Base-by-base conservation (phyloP, 768 basidiomycete species). In the Russula brevipes region DNA sequence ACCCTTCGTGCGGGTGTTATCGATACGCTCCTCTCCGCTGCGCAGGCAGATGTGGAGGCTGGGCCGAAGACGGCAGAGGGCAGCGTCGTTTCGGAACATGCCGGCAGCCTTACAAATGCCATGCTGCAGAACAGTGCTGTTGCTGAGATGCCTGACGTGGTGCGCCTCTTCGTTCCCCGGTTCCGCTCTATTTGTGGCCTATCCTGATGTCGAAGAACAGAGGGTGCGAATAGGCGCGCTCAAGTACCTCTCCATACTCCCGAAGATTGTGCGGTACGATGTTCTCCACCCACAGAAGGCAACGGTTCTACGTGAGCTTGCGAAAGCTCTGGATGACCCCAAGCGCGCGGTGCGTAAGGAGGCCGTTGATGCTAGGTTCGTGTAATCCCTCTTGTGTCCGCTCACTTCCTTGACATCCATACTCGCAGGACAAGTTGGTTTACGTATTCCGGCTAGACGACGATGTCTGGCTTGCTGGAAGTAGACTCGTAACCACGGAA, bases 311-410 rank as follows among this genome's bases (percentile, higher is more conserved):
- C 85, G 85, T 42, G 86, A 88, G 63, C 78, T 99, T 33, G 87
- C 81, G 0, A 84, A 80, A 64, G 83, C 81, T 4, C 74, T 98
- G 52, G 97, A 98, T 71, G 97, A 98, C 75, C 91, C 91, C n/a
- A 89, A 87, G 71, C 79, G 89, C 62, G 75, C 76, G 2, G 94
- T 99, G 8, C 80, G 97, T 57, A 87, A 84, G 69, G 91, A 90
- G 69, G 96, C 94, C 1, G 97, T 98, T 3, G 86, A 93, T 68
- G 88, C 93, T 39, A 70, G 88, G 81, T 80, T 24, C 9, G 63
- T 60, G 41, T 41, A 14, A 16, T 33, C 30, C 19, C 52, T 9
- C 1, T 12, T 52, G 11, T 55, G 5, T 2, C 12, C 42, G 31
- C 38, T 24, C n/a, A 8, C 39, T 44, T 7, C 4, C 59, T 56